These are phyloP conservation scores for Bombardia bombarda DNA, from an alignment of 495 filamentous ascomycete genomes.

Conservation along the genomic window DNA sequence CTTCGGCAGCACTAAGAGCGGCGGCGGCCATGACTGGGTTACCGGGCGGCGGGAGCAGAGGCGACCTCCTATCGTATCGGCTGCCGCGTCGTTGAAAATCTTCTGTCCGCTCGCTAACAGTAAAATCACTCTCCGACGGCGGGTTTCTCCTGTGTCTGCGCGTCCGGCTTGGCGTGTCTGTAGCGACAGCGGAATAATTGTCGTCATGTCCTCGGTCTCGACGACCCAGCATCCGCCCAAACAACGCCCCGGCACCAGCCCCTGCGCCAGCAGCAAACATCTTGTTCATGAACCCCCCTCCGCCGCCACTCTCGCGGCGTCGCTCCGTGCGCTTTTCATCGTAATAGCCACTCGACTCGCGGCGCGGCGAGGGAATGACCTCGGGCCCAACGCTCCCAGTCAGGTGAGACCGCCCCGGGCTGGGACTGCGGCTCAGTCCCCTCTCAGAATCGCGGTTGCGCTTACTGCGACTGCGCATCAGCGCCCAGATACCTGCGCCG, in stretches of 20 bases:
- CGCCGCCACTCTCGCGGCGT: slow-evolving; percentile 19
- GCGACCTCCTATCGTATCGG: slow-evolving; percentile 18
- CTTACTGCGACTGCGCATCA: slow-evolving; percentile 40
- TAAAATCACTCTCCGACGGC: slow-evolving; percentile 41
- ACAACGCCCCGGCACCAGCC: slow-evolving; percentile 56
- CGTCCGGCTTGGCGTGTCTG: slow-evolving; percentile 42
- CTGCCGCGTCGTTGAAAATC: slow-evolving; percentile 28
- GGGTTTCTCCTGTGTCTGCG: slow-evolving; percentile 25
- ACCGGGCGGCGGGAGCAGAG: slow-evolving; percentile 32
- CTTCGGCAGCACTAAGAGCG: slow-evolving; percentile 32
- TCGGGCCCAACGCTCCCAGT: slow-evolving; percentile 31
- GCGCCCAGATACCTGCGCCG: slow-evolving; percentile 52
- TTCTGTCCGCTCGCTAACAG: slow-evolving; percentile 24
- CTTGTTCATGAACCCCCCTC: slow-evolving; percentile 54
- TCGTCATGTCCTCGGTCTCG: slow-evolving; percentile 52
- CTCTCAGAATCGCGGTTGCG: slow-evolving; percentile 23
- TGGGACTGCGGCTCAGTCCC: slow-evolving; percentile 26
- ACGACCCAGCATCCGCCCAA: slow-evolving; percentile 56
- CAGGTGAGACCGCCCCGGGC: slow-evolving; percentile 19
- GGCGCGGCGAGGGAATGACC: slow-evolving; percentile 40
- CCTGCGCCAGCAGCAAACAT: slow-evolving; percentile 60
- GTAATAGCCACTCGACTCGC: slow-evolving; percentile 41
- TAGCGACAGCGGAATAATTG: slow-evolving; percentile 46
- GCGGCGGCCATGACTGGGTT: slow-evolving; percentile 28
- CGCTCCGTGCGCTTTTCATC: slow-evolving; percentile 53